Evolutionary conservation across 2,329 filamentous ascomycete genomes (phyloP).

Genomic region (Cladosporium colombiae): DNA sequence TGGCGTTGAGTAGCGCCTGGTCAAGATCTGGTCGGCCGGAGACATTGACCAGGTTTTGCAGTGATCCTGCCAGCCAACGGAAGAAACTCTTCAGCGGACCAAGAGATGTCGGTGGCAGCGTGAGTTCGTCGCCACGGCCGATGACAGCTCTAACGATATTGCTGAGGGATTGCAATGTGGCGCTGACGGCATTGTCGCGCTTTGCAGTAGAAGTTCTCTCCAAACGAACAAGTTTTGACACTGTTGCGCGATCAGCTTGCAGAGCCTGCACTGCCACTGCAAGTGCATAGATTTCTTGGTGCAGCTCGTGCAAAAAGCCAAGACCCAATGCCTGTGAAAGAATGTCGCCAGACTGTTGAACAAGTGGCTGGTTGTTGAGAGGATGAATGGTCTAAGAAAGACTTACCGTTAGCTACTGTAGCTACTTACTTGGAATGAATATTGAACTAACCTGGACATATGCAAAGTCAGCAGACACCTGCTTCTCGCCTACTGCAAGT

Average conservation of each 20-base stretch:
- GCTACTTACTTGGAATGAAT: constrained; percentile 32
- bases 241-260: constrained; percentile 24
- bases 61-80: constrained; percentile 18
- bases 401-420: constrained; percentile 39
- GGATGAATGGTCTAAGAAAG: constrained; percentile 46
- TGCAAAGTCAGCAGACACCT: constrained; percentile 43
- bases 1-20: constrained; percentile 20
- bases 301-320: constrained; percentile 29
- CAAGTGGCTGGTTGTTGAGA: constrained; percentile 47
- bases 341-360: constrained; percentile 32
- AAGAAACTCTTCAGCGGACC: constrained; percentile 14
- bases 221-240: constrained; percentile 8
- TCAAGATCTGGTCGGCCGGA: constrained; percentile 14
- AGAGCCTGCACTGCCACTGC: constrained; percentile 22
- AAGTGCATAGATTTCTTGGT: constrained; percentile 19
- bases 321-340: constrained; percentile 26
- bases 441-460: constrained; percentile 39
- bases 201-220: constrained; percentile 11
- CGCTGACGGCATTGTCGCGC: constrained; percentile 14
- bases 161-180: constrained; percentile 8
- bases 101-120: neutral
- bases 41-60: constrained; percentile 14
- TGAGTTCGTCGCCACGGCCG: constrained; percentile 4
- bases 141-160: constrained; percentile 14
- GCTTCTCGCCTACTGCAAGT: constrained; percentile 35